phyloP scores from a whole-genome alignment of 352 stramenopile species.

The Phytophthora boehmeriae region DNA sequence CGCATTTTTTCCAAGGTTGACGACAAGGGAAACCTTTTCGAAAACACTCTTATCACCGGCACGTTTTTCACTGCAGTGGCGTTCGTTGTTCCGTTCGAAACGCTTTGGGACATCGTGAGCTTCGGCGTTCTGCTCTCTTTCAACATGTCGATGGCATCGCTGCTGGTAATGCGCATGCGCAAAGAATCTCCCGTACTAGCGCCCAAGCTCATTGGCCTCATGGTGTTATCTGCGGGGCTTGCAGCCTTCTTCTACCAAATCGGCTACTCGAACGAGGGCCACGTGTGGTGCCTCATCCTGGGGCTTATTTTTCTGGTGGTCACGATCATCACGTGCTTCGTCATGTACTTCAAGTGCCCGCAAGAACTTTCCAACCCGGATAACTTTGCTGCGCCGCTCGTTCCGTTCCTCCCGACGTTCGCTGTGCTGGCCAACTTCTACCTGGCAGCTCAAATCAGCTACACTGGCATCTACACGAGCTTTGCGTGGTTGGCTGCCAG shows the following conservation, averaged over 20 bases:
- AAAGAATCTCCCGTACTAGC: conserved; percentile 51
- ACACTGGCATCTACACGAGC: conserved; percentile 52
- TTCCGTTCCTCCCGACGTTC: conserved; percentile 64
- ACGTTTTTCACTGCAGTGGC: conserved; percentile 71
- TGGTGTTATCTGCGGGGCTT: conserved; percentile 44
- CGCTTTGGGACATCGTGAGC: conserved; percentile 87
- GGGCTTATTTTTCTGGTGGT: conserved; percentile 58
- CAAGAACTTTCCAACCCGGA: conserved; percentile 54
- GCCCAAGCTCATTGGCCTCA: conserved; percentile 41
- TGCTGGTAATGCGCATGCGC: conserved; percentile 72
- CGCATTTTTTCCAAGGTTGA: conserved; percentile 89
- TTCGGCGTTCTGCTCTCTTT: conserved; percentile 89
- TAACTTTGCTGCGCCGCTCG: conserved; percentile 66
- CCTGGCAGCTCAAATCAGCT: conserved; percentile 57
- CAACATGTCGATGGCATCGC: conserved; percentile 79
- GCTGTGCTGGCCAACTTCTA: conserved; percentile 72
- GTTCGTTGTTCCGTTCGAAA: conserved; percentile 76
- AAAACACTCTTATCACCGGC: conserved; percentile 73
- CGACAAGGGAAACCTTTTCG: conserved; percentile 80
- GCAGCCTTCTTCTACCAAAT: conserved; percentile 70
- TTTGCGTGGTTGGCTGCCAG: conserved; percentile 59
- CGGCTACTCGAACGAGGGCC: conserved; percentile 39
- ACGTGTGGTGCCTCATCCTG: conserved; percentile 36
- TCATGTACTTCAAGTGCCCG: conserved; percentile 59
- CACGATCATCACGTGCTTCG: conserved; percentile 28